A percentile compares a stretch with the other conserved stretches of the same genome.
Conservation (phyloP, 257 asterid species). For the Solanum gracilifrons region DNA sequence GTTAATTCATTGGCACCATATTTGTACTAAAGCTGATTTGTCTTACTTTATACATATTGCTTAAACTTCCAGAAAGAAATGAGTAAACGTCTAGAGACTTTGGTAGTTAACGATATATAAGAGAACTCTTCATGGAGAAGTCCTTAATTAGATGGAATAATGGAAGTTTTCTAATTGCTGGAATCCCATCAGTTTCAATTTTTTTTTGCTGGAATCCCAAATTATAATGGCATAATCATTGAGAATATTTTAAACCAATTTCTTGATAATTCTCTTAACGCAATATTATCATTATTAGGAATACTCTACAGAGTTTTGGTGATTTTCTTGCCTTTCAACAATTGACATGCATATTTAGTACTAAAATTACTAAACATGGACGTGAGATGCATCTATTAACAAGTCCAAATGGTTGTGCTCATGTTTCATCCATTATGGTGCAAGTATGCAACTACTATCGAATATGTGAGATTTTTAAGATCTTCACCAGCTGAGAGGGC, state of each 20-base stretch:
- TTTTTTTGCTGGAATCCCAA: not conserved
- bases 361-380: not conserved
- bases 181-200: too few relatives aligned
- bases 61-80: not conserved
- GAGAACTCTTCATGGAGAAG: not conserved
- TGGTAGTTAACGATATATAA: not conserved
- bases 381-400: not conserved
- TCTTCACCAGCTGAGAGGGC: not conserved
- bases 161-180: not conserved
- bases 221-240: not conserved
- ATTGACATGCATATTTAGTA: not conserved
- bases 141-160: not conserved
- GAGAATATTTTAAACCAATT: not conserved
- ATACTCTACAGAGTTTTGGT: not conserved
- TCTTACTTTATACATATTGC: not conserved
- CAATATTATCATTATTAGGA: not conserved
- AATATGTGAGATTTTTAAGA: not conserved
- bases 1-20: not conserved
- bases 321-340: not conserved
- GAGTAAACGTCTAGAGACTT: not conserved
- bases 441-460: not conserved
- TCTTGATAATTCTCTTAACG: not conserved
- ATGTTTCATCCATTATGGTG: not conserved
- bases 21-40: not conserved
- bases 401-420: not conserved